Percentiles rank a stretch among this genome's conserved stretches.
Evolutionary conservation across 371 early-diverging fungal species (phyloP).

Genomic region (Zopfochytrium polystomum): DNA sequence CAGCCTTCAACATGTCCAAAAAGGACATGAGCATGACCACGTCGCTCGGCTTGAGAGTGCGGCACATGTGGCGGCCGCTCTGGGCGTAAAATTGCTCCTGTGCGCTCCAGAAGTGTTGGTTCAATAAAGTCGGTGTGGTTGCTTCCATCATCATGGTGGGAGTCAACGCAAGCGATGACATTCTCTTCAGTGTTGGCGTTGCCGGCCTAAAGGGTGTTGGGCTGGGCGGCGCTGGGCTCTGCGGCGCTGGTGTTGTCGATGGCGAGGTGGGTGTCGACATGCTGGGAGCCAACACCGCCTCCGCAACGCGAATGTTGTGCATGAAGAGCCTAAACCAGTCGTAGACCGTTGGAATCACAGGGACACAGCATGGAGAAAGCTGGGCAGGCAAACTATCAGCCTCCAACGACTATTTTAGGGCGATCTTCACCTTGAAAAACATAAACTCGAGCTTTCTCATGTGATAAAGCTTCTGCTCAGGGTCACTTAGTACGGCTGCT

Average conservation of each 20-base stretch:
- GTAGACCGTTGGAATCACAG: conserved; percentile 2
- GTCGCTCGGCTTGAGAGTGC: too few species aligned
- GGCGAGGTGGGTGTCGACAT: background rate
- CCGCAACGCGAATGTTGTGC: conserved; percentile 8
- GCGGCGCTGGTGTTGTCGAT: background rate
- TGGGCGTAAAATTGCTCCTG: too few species aligned
- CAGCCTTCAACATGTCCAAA: too few species aligned
- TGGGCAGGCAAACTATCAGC: too few species aligned
- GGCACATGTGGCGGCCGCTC: too few species aligned
- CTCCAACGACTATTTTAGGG: too few species aligned
- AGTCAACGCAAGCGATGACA: background rate
- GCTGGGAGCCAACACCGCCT: background rate
- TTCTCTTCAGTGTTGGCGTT: background rate
- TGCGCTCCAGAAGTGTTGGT: too few species aligned
- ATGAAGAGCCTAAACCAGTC: conserved; percentile 12
- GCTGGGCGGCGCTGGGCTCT: background rate
- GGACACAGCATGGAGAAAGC: background rate
- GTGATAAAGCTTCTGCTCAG: background rate
- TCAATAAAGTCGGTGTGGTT: too few species aligned
- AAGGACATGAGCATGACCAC: too few species aligned
- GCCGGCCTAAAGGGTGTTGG: background rate
- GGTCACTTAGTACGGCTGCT: background rate
- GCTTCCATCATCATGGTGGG: too few species aligned
- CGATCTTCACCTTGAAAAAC: background rate
- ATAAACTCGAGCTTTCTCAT: background rate